Percentiles rank a stretch among this genome's conserved stretches.
Evolutionary conservation across 208 protist genomes (phyloP).

Genomic region (Wallacemonas sp.): DNA sequence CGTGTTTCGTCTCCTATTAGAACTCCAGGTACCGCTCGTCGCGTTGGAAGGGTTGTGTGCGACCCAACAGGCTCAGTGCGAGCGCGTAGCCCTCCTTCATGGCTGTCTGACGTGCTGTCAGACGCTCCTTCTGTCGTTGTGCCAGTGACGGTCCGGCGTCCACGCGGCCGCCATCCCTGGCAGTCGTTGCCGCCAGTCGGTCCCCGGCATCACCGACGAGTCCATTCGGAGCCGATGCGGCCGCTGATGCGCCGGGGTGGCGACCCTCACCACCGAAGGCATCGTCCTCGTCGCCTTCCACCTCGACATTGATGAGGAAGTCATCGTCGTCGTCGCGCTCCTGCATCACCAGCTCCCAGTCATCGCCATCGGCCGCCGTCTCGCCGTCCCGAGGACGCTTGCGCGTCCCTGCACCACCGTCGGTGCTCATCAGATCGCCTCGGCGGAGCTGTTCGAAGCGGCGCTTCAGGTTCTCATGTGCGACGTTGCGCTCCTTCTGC

Average conservation of each 20-base stretch:
- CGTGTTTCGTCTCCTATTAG: too few relatives aligned
- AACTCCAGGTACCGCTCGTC: conserved; percentile 76
- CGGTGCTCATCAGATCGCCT: not conserved
- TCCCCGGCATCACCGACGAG: not conserved
- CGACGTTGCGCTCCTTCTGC: conserved; percentile 39
- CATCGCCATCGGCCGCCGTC: conserved; percentile 16
- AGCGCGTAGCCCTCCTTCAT: conserved; percentile 57
- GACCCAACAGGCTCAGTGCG: conserved; percentile 60
- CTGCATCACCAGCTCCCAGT: conserved; percentile 10
- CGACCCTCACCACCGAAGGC: not conserved
- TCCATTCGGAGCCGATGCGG: not conserved
- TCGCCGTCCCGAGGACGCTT: conserved; percentile 10
- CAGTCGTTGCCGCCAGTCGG: not conserved
- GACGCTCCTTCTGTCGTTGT: conserved; percentile 1
- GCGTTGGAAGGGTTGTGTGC: conserved; percentile 49
- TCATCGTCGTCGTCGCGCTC: conserved; percentile 57
- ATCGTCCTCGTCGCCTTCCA: conserved; percentile 23
- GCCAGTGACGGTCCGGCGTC: not conserved
- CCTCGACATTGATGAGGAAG: conserved; percentile 65
- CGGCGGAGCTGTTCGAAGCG: conserved; percentile 29
- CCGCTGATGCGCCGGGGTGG: not conserved
- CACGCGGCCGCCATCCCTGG: conserved; percentile 6
- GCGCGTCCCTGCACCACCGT: conserved; percentile 5
- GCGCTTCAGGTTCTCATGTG: conserved; percentile 53
- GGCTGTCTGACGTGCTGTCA: conserved; percentile 27